Percentiles rank a stretch among this genome's conserved stretches.
These are phyloP conservation scores for Sedum album DNA, from an alignment of 164 flowering plant species.

Conservation along the genomic window DNA sequence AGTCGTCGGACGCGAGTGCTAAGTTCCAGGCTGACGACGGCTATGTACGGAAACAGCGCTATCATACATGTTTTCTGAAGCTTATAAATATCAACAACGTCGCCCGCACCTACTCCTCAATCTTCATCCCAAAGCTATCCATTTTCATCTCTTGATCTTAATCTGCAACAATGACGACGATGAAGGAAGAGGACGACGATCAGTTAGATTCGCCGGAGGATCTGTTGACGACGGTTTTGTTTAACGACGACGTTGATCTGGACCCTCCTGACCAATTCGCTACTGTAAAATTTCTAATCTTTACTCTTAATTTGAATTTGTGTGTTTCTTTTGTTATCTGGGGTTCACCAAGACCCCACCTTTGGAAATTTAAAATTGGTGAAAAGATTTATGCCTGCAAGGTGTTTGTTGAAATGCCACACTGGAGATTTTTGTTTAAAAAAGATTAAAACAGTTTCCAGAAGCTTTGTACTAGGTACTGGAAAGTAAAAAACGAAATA, in stretches of 20 bases:
- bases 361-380: background rate
- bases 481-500: background rate
- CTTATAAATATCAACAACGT: background rate
- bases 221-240: background rate
- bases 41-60: conserved; percentile 7
- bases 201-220: background rate
- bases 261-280: background rate
- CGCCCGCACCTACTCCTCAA: background rate
- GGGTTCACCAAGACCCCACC: background rate
- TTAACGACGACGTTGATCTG: background rate
- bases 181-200: background rate
- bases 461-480: background rate
- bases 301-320: background rate
- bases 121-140: background rate
- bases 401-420: background rate
- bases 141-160: background rate
- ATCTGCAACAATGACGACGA: background rate
- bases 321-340: background rate
- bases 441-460: background rate
- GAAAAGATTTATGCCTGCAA: background rate
- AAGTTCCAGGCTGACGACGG: conserved; percentile 13
- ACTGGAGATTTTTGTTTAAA: background rate
- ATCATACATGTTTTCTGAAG: background rate
- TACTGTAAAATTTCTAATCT: background rate
- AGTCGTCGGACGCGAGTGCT: conserved; percentile 14